These are phyloP conservation scores for Penicillium olsonii DNA, from an alignment of 2,329 filamentous ascomycete genomes.

Conservation along the genomic window DNA sequence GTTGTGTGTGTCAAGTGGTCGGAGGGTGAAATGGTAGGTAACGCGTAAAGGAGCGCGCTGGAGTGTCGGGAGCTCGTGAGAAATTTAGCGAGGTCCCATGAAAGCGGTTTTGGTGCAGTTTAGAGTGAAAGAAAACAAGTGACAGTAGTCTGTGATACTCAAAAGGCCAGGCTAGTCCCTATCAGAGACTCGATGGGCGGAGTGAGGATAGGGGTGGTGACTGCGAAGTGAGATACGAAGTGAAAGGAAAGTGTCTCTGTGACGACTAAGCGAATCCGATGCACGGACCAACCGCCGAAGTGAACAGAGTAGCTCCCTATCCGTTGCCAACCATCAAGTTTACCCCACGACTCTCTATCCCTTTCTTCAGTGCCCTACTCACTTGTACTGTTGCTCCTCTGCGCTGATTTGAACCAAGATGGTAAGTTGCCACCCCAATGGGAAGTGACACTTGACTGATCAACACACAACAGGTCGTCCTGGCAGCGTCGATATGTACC, in stretches of 20 bases:
- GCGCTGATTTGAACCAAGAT: constrained; percentile 20
- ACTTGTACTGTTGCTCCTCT: not conserved
- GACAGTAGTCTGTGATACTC: not conserved
- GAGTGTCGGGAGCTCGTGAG: constrained; percentile 15
- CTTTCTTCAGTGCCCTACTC: constrained; percentile 1
- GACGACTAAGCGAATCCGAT: constrained; percentile 40
- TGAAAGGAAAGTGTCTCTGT: constrained; percentile 9
- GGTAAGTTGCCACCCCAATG: constrained; percentile 22
- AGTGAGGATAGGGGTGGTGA: not conserved
- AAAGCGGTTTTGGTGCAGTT: constrained; percentile 1
- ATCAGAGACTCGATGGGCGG: not conserved
- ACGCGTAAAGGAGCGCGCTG: constrained; percentile 13
- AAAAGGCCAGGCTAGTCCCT: not conserved
- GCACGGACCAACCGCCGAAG: constrained; percentile 40
- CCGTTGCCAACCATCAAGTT: constrained; percentile 16
- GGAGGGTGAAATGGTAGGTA: constrained; percentile 37
- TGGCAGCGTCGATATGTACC: constrained; percentile 98
- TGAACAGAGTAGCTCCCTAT: constrained; percentile 43
- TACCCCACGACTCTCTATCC: constrained; percentile 16
- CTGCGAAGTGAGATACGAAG: constrained; percentile 10
- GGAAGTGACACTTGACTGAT: constrained; percentile 18
- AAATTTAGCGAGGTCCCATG: constrained; percentile 12
- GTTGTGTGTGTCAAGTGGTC: constrained; percentile 31
- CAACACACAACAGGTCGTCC: constrained; percentile 71
- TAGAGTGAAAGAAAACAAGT: not conserved